Base-by-base conservation (phyloP, 176 grass and related monocot genomes). In the Eragrostis nindensis region DNA sequence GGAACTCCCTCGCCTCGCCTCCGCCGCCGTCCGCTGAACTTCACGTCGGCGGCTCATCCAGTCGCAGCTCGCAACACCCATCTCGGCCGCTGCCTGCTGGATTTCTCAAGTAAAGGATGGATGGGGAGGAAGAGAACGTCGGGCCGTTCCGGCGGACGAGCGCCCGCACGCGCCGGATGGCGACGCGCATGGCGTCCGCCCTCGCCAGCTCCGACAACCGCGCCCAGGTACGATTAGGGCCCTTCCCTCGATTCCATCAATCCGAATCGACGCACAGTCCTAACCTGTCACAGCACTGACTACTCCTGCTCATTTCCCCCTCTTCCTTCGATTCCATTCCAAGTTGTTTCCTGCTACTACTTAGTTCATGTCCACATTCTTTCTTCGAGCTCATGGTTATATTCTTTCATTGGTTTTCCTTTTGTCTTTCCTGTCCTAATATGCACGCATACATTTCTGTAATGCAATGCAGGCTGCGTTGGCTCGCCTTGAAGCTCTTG, bases 191-290 rank as follows among this genome's bases (percentile, higher is more conserved):
- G 94, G 89, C 82, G 3, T 88, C 91, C 25, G 91, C 94, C 24
- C 91, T 97, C 74, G 85, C 89, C 87, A 97, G 85, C 85, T 86
- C 89, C 12, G 94, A 97, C 62, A 97, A 94, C 80, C 89, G 94
- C 56, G 84, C 78, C 26, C 91, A 97, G 91, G 94, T 82, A 21
- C 36, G 6, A 11, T 8, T 5, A 19, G 62, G 14, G 1, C 43
- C 17, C 18, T 29, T 36, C 32, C 32, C 59, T 30, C 59, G 24
- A 62, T 14, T 18, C 4, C 63, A 39, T 66, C 29, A 16, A 64
- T 64, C 15, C 32, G 4, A 36, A 36, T 36, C 32, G 32, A 36
- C 32, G 2, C 32, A 36, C 32, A 36, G 1, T 36, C 2, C 32
- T 36, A 36, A 36, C 32, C 32, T 36, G 32, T 4, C 32, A 36